Base-by-base conservation (phyloP, 768 basidiomycete species). In the Collybia mongolica region DNA sequence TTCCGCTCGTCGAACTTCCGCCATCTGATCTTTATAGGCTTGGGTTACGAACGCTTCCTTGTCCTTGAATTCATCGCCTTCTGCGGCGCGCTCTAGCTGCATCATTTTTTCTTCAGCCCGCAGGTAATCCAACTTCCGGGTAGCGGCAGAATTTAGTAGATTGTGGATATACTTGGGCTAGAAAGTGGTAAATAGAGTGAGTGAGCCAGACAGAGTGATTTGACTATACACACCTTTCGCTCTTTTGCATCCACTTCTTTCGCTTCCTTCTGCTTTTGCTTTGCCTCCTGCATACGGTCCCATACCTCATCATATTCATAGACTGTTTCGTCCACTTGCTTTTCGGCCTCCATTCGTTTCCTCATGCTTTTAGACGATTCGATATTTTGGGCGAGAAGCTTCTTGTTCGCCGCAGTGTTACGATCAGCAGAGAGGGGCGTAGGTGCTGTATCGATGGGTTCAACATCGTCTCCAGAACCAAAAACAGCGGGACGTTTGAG, bases 71-170 rank as follows among this genome's bases (percentile, higher is more conserved):
- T 93, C 81, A 54, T 94, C 94, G 0, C 97, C 97, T 70, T 99
- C 97, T 17, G 79, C 72, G 69, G 95, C 92, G 18, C 97, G 81
- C 66, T 98, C 97, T 39, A 82, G 79, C 65, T 95, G 90, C 64
- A 98, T 87, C 88, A 96, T 88, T 76, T 98, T 98, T 70, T 98
- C 96, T 68, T 99, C 97, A 0, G 97, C 97, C 47, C 94, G 79
- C 9, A 98, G 70, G 60, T 91, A 81, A 66, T 99, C 97, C 42
- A 96, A 66, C 59, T 86, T 83, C 20, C 97, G 80, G 22, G 93
- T 93, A n/a, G 85, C 83, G 23, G 97, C 94, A 6, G 91, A 82
- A 14, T 72, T 70, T 2, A 98, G 73, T 28, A 98, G 79, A 20
- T 79, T 82, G 35, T 79, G 77, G 46, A 98, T 97, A 62, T 98